Base-by-base conservation (phyloP, 768 basidiomycete species). In the Albatrellus ellisii region DNA sequence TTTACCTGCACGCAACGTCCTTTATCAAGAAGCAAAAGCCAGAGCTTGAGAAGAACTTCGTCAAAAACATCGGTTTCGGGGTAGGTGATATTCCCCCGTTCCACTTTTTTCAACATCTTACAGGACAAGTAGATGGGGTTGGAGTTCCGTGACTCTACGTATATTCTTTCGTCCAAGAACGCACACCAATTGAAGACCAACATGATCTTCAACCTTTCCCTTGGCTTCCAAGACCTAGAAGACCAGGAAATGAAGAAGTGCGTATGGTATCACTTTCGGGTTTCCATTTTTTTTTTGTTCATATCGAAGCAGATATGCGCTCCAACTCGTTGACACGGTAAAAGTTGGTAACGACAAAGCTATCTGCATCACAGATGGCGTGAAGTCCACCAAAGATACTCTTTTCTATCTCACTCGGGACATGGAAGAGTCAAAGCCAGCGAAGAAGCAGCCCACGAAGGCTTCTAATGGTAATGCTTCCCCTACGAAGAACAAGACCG, bases 91-190 rank as follows among this genome's bases (percentile, higher is more conserved):
- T 6, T 6, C 20, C 18, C 2, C n/a, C 1, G 8, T 14, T 34
- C 12, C 8, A 15, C 18, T 20, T 43, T 24, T 18, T 24, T 28
- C 25, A 26, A 31, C 24, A 39, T 26, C 18, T 12, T 18, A 12
- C 11, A 15, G n/a, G n/a, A n/a, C 12, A 42, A 18, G 1, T 52
- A 97, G 92, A 97, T 80, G 59, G 94, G 94, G 5, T 76, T 97
- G 56, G 94, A 99, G 59, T 97, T 92, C 63, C 77, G 91, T 31
- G 94, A 99, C 56, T 75, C 81, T 8, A 67, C 77, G 0, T 95
- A 91, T 57, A 62, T 91, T 10, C 64, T 98, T 27, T 82, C 81
- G 4, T 48, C 77, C 6, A 98, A 94, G 65, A 94, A 88, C 53
- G 62, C 62, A 6, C 77, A 81, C 8, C 62, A 62, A 11, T 57